Conservation (phyloP, 2,329 filamentous ascomycete species). For the Gnomoniopsis smithogilvyi region DNA sequence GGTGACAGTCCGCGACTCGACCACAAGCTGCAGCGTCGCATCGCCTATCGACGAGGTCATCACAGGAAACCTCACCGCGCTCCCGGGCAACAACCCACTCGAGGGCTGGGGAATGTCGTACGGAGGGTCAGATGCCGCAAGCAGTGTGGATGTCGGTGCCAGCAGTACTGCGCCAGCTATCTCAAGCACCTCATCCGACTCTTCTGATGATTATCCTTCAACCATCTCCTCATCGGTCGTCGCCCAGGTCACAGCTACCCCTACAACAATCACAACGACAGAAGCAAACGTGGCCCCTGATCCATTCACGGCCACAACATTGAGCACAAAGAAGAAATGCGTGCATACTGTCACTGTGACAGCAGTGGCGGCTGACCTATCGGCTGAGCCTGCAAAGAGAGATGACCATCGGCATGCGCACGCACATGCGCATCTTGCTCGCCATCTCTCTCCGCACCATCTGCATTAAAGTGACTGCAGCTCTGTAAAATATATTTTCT, state of each 20-base stretch:
- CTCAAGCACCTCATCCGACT: background rate
- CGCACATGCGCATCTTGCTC: constrained; percentile 27
- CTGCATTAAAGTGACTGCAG: constrained; percentile 1
- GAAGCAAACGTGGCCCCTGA: constrained; percentile 15
- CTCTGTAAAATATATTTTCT: background rate
- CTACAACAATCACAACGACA: constrained; percentile 5
- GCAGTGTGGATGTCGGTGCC: background rate
- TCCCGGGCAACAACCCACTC: constrained; percentile 57
- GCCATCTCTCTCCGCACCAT: constrained; percentile 7
- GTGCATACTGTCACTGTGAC: constrained; percentile 32
- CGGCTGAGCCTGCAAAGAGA: constrained; percentile 4
- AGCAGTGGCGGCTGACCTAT: constrained; percentile 23
- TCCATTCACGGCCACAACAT: constrained; percentile 25
- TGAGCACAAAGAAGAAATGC: constrained; percentile 36
- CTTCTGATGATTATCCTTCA: background rate
- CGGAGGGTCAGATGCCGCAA: constrained; percentile 27
- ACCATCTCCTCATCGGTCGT: background rate
- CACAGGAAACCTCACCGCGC: constrained; percentile 38
- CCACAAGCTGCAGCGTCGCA: constrained; percentile 47
- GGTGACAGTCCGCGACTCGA: constrained; percentile 48
- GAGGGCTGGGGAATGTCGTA: constrained; percentile 42
- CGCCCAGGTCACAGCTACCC: constrained; percentile 8
- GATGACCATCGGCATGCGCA: background rate
- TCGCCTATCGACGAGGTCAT: constrained; percentile 45
- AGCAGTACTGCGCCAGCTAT: background rate